Conservation (phyloP, 306 rosid species). For the Pterocarpus macrocarpus region DNA sequence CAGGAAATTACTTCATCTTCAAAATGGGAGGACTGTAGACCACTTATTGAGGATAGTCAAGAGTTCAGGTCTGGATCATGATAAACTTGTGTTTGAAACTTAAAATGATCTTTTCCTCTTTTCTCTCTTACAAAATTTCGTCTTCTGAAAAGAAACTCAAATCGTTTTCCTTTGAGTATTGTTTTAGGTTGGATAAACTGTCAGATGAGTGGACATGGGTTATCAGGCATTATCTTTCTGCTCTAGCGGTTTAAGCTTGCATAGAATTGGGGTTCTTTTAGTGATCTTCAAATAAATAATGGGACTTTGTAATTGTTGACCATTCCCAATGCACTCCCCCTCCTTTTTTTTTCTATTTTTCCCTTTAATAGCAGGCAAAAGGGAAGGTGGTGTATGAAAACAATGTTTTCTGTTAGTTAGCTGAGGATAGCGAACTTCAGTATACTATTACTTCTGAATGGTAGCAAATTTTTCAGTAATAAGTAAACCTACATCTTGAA, state of each 20-base stretch:
- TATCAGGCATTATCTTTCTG: no score
- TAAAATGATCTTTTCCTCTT: slow-evolving; percentile 30
- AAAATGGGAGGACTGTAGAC: slow-evolving; percentile 79
- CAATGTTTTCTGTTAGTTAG: not conserved
- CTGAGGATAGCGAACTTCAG: not conserved
- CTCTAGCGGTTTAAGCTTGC: no score
- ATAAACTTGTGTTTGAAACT: slow-evolving; percentile 36
- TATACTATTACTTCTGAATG: no score
- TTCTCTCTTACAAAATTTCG: not conserved
- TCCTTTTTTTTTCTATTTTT: no score
- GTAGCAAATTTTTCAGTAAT: not conserved
- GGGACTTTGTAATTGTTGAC: no score
- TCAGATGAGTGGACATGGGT: not conserved
- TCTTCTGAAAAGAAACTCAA: not conserved
- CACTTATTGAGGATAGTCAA: slow-evolving; percentile 69
- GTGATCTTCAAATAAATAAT: no score
- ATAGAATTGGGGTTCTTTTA: no score
- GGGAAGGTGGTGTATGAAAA: no score
- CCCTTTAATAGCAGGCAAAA: no score
- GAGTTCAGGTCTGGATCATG: slow-evolving; percentile 75
- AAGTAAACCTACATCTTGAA: slow-evolving; percentile 22
- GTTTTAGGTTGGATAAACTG: not conserved
- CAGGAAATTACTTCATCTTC: slow-evolving; percentile 82
- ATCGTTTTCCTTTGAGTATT: not conserved
- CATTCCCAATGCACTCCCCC: no score